Evolutionary conservation across 345 rosid species (phyloP).

Genomic region (Salix caprea): DNA sequence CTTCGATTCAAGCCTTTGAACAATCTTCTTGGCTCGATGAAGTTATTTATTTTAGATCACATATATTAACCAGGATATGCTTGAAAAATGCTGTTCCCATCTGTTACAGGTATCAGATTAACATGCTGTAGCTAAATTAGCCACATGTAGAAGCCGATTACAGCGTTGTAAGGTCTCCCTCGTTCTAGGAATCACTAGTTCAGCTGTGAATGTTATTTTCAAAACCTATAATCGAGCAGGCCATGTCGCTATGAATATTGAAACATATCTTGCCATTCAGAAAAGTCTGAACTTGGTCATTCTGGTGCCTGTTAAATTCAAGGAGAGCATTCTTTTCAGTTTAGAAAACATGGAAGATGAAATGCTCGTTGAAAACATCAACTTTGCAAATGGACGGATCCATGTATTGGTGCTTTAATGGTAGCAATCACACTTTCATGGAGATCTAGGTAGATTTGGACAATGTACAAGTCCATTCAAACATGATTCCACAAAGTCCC

Average conservation of each 20-base stretch:
- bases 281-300: not conserved
- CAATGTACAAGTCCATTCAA: not conserved
- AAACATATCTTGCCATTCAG: not conserved
- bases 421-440: not conserved
- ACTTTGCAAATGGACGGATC: not conserved
- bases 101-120: constrained; percentile 69
- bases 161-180: constrained; percentile 75
- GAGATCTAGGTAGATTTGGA: not conserved
- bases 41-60: not conserved
- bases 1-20: not conserved
- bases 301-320: not conserved
- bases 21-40: not conserved
- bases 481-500: not conserved
- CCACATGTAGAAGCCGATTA: constrained; percentile 60
- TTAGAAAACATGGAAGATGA: not conserved
- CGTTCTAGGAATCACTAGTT: too few species aligned
- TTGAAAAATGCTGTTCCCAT: not conserved
- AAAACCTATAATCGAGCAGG: not conserved
- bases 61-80: not conserved
- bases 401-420: not conserved
- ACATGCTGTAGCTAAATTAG: constrained; percentile 79
- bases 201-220: too few species aligned
- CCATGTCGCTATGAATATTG: not conserved
- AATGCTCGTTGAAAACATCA: not conserved
- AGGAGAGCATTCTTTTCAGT: not conserved